Percentiles rank a stretch among this genome's conserved stretches.
These are phyloP conservation scores for Macrotyloma uniflorum DNA, from an alignment of 306 rosid species.

Conservation along the genomic window DNA sequence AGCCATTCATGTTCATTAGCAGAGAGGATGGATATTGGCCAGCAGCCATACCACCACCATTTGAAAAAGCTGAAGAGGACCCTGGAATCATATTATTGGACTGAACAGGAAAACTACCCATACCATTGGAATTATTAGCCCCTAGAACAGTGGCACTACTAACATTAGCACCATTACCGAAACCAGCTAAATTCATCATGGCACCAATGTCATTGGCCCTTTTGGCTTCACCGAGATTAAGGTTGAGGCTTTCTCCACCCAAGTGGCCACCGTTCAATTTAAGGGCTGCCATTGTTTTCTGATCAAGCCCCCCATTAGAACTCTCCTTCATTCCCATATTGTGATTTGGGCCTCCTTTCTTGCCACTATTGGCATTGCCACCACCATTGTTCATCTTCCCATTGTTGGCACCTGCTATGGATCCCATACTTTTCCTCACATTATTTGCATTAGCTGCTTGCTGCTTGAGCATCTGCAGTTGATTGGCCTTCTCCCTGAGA, in stretches of 20 bases:
- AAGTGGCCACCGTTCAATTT: conserved; percentile 59
- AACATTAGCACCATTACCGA: conserved; percentile 50
- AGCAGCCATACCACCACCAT: conserved; percentile 48
- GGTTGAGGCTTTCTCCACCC: conserved; percentile 53
- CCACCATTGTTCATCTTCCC: conserved; percentile 44
- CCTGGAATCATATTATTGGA: conserved; percentile 47
- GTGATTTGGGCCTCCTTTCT: conserved; percentile 52
- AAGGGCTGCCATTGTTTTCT: conserved; percentile 67
- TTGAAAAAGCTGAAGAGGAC: conserved; percentile 43
- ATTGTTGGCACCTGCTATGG: conserved; percentile 43
- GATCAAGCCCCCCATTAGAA: conserved; percentile 53
- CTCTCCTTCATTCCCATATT: conserved; percentile 48
- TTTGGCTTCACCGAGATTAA: conserved; percentile 57
- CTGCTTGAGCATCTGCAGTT: conserved; percentile 57
- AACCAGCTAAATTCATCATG: conserved; percentile 84
- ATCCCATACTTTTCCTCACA: conserved; percentile 46
- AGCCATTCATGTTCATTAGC: conserved; percentile 65
- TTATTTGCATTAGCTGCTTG: conserved; percentile 54
- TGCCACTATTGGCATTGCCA: conserved; percentile 47
- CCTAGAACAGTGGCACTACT: conserved; percentile 49
- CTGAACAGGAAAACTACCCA: conserved; percentile 59
- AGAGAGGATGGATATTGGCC: conserved; percentile 63
- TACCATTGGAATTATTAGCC: conserved; percentile 47
- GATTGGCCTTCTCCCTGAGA: conserved; percentile 60
- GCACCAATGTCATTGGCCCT: conserved; percentile 63